Evolutionary conservation across 2,329 filamentous ascomycete genomes (phyloP), one percentile per base, ranked within the genome.

Genomic region (Aspergillus viridinutans): DNA sequence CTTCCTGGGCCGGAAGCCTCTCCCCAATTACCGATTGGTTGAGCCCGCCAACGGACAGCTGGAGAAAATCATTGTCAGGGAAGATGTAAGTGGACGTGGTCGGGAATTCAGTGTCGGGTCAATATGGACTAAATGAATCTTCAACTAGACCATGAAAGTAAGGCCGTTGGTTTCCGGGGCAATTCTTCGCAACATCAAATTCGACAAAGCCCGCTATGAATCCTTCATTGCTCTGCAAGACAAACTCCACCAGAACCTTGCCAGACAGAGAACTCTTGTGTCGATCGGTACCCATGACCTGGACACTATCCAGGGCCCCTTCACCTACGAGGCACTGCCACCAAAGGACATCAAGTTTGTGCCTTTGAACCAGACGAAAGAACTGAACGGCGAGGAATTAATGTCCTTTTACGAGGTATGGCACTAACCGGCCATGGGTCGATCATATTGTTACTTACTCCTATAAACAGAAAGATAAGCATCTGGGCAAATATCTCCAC

Each of bases 221-320:
- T 97, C 92, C 70, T 99, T 99, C 89, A 99, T 99, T 72, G 85
- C 88, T 56, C 83, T 99, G 50, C 94, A 99, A 79, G 95, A 99
- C 79, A 99, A 99, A 80, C 85, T 99, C 50, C 94, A 99, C 79
- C 89, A 93, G 74, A 99, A 99, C 72, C 80, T 99, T 64, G 95
- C 94, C 50, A 86, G 94, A 60, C 90, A 97, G 76, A 83, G 94
- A 68, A 97, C 93, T 0, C 79, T 99, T 49, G 93, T 97, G n/a
- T 90, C 93, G 23, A 97, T 99, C 71, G 94, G 94, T 66, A 99
- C 94, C 3, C 94, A 99, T 76, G 93, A 99, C 73, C 81, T 97
- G 62, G 92, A 97, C 72, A 97, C 90, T 20, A 81, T 99, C 67
- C 81, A 96, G 75, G 94, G 92, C 0, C 94, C 94, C 49, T 99